These are phyloP conservation scores for Coemansia aciculifera DNA, from an alignment of 192 early-diverging fungal species.

Conservation along the genomic window DNA sequence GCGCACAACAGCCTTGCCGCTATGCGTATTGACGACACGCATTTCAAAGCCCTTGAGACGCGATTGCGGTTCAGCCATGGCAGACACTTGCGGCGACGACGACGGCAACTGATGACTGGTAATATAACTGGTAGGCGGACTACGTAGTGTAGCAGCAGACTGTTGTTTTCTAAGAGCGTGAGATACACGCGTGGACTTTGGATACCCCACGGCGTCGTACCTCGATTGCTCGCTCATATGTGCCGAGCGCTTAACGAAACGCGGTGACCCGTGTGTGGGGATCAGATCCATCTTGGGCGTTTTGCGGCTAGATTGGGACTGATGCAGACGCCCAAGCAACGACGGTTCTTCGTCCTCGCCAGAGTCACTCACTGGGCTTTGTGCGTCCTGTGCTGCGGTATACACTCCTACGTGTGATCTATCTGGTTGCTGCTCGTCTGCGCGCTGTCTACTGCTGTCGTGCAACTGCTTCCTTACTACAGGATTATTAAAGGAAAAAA, in stretches of 20 bases:
- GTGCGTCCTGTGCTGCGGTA: not conserved
- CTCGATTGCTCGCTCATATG: slow-evolving; percentile 19
- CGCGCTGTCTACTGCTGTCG: slow-evolving; percentile 1
- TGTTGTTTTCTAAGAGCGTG: not conserved
- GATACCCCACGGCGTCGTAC: slow-evolving; percentile 38
- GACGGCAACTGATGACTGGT: not conserved
- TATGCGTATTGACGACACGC: slow-evolving; percentile 47
- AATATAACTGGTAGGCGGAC: not conserved
- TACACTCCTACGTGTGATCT: not conserved
- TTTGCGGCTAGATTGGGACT: not conserved
- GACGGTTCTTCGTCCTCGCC: slow-evolving; percentile 5
- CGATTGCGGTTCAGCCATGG: slow-evolving; percentile 19
- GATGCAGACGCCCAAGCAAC: slow-evolving; percentile 24
- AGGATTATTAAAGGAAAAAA: not conserved
- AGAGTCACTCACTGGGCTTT: not conserved
- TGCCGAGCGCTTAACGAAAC: slow-evolving; percentile 27
- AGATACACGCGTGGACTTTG: slow-evolving; percentile 28
- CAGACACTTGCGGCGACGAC: slow-evolving; percentile 4
- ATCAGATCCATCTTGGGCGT: slow-evolving; percentile 16
- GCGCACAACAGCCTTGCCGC: slow-evolving; percentile 30
- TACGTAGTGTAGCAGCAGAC: not conserved
- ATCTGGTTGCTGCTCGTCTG: not conserved
- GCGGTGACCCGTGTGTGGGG: slow-evolving; percentile 8
- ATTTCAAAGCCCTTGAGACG: slow-evolving; percentile 45
- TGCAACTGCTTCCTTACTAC: slow-evolving; percentile 8